Conservation (phyloP, 1,139 yeast genomes). For the Sugiyamaella paludigena region DNA sequence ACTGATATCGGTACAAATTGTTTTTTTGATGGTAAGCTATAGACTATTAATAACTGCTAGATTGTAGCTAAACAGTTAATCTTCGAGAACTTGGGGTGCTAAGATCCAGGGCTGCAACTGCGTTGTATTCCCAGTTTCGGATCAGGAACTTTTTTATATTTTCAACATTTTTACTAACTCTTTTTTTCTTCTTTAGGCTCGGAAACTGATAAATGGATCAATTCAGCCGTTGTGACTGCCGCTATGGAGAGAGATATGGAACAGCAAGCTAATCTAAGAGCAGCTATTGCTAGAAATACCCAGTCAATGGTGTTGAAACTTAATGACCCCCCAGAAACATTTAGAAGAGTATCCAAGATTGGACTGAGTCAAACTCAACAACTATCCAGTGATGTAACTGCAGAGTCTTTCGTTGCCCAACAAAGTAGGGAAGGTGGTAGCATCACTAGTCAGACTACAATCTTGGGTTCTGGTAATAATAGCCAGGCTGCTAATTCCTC, state of each 20-base stretch:
- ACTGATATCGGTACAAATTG: slow-evolving; percentile 33
- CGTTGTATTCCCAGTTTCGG: no score
- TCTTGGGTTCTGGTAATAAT: neutral
- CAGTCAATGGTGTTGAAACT: slow-evolving; percentile 20
- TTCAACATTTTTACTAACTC: slow-evolving; percentile 11
- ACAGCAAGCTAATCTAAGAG: slow-evolving; percentile 19
- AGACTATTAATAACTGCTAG: no score
- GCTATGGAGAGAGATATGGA: slow-evolving; percentile 20
- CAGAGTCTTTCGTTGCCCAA: no score
- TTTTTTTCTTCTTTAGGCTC: slow-evolving; percentile 22
- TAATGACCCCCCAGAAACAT: slow-evolving; percentile 22
- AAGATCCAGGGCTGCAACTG: no score
- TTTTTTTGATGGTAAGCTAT: slow-evolving; percentile 30
- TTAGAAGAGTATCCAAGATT: slow-evolving; percentile 8
- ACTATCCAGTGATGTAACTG: no score
- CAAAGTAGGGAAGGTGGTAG: no score
- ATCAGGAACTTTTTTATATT: no score
- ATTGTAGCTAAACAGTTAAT: neutral
- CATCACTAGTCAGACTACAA: neutral
- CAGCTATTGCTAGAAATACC: slow-evolving; percentile 22
- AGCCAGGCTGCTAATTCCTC: no score
- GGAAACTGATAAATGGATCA: slow-evolving; percentile 36
- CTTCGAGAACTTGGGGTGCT: neutral
- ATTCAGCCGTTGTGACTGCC: slow-evolving; percentile 26
- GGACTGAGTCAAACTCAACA: slow-evolving; percentile 2